Percentiles rank a stretch among this genome's conserved stretches.
Evolutionary conservation across 495 filamentous ascomycete species (phyloP).

Genomic region (Pseudotulostoma volvatum): DNA sequence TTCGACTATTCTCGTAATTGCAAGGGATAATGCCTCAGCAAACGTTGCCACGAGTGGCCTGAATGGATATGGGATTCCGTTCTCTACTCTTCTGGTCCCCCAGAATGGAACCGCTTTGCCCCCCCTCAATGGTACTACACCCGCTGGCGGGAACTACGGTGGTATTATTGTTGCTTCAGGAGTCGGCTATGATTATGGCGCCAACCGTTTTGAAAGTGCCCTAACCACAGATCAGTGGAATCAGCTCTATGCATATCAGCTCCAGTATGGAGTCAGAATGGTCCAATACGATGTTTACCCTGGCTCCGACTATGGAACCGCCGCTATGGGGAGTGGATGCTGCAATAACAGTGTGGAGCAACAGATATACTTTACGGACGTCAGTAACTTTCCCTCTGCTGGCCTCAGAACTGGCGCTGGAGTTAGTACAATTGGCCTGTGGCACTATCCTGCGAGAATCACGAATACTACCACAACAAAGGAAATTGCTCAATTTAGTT

Average conservation of each 20-base stretch:
- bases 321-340: slow-evolving; percentile 24
- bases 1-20: slow-evolving; percentile 41
- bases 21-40: slow-evolving; percentile 31
- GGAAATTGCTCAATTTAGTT: slow-evolving; percentile 35
- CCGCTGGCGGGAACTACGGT: slow-evolving; percentile 37
- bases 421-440: slow-evolving; percentile 37
- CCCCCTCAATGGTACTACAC: slow-evolving; percentile 25
- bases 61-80: slow-evolving; percentile 46
- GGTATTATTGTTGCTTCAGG: slow-evolving; percentile 41
- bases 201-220: slow-evolving; percentile 31
- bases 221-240: slow-evolving; percentile 41
- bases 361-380: slow-evolving; percentile 31
- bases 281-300: slow-evolving; percentile 44
- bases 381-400: slow-evolving; percentile 31
- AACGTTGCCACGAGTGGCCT: slow-evolving; percentile 34
- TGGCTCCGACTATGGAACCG: slow-evolving; percentile 31
- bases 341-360: slow-evolving; percentile 35
- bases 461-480: slow-evolving; percentile 35
- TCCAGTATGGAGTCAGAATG: slow-evolving; percentile 41
- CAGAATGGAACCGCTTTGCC: slow-evolving; percentile 34
- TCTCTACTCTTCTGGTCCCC: slow-evolving; percentile 36
- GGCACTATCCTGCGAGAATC: slow-evolving; percentile 41
- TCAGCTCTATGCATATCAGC: slow-evolving; percentile 39
- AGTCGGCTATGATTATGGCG: slow-evolving; percentile 38
- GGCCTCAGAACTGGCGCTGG: slow-evolving; percentile 32